Conservation (phyloP, 2,329 filamentous ascomycete species). For the Fusarium succisae region DNA sequence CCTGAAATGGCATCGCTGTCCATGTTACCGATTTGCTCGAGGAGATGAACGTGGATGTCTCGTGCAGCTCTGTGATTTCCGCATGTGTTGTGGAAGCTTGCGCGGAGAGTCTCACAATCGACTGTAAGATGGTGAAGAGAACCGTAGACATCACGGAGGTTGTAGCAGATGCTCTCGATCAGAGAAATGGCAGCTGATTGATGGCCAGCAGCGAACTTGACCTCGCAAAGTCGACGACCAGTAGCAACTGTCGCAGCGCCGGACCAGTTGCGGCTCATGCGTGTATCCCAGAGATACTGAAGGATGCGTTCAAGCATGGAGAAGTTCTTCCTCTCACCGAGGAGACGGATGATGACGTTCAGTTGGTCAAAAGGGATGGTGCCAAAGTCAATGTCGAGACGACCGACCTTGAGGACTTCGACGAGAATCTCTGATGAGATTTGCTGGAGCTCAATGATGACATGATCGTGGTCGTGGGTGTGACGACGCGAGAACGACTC, state of each 20-base stretch:
- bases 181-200: not conserved
- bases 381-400: not conserved
- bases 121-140: not conserved
- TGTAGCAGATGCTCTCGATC: not conserved
- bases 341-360: not conserved
- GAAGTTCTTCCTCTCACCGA: not conserved
- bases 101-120: not conserved
- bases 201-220: not conserved
- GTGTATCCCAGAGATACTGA: constrained; percentile 3
- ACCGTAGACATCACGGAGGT: not conserved
- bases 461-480: not conserved
- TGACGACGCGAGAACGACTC: not conserved
- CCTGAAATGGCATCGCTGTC: not conserved
- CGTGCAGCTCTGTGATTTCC: not conserved
- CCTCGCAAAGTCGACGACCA: not conserved
- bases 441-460: not conserved
- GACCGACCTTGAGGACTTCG: not conserved
- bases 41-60: not conserved
- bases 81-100: constrained; percentile 1
- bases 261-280: not conserved
- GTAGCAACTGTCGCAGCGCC: not conserved
- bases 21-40: not conserved
- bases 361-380: not conserved
- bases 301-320: not conserved
- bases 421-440: constrained; percentile 3